Percentiles rank a stretch among this genome's conserved stretches.
These are phyloP conservation scores for Gardenia jasminoides DNA, from an alignment of 257 asterid species.

Conservation along the genomic window DNA sequence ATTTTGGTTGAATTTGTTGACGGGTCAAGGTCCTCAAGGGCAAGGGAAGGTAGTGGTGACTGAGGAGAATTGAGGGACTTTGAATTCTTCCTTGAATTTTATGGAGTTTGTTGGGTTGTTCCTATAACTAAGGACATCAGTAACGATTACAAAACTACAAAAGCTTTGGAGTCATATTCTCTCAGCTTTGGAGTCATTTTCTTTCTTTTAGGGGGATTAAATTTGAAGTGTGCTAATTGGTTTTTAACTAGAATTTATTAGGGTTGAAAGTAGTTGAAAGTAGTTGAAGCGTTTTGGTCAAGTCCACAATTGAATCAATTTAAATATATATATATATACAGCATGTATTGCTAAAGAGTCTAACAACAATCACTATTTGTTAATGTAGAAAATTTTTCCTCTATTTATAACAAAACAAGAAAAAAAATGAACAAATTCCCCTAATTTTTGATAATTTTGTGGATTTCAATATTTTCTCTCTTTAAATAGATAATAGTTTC, in stretches of 20 bases:
- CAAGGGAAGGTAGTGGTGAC: no score
- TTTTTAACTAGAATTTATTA: no score
- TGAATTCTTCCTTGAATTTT: no score
- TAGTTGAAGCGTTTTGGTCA: not conserved
- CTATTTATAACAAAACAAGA: not conserved
- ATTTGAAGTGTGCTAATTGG: not conserved
- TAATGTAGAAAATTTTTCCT: not conserved
- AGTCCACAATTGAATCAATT: not conserved
- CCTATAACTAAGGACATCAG: not conserved
- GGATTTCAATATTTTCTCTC: no score
- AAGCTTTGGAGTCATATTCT: not conserved
- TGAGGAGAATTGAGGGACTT: not conserved
- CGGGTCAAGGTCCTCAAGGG: not conserved
- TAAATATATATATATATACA: no score
- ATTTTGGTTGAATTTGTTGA: not conserved
- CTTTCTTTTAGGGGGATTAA: not conserved
- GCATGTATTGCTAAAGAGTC: no score
- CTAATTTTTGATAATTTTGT: no score
- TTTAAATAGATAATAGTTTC: not conserved
- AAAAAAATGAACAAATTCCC: no score
- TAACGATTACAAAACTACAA: not conserved
- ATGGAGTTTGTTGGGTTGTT: slow-evolving; percentile 11
- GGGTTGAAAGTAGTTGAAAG: no score
- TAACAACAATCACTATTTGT: no score
- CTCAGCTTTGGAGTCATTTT: not conserved